phyloP scores from a whole-genome alignment of 2,329 filamentous ascomycete genomes.

The Epichloe uncinata region DNA sequence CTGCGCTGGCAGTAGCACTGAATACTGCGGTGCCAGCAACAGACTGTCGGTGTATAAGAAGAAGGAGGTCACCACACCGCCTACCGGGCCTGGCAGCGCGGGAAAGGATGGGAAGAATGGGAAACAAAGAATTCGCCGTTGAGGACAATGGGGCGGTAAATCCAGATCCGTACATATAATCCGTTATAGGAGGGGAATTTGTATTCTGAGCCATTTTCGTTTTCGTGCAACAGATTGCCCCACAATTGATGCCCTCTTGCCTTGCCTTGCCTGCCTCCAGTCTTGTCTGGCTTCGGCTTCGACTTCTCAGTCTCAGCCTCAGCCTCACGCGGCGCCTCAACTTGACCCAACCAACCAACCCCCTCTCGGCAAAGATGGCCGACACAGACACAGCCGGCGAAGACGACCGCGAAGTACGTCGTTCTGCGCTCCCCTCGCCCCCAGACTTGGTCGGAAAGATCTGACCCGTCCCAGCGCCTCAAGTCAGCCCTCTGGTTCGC shows the following conservation, averaged over 20 bases:
- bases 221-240: no score
- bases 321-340: background rate
- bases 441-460: background rate
- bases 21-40: constrained; percentile 28
- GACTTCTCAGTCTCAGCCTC: background rate
- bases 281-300: background rate
- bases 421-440: background rate
- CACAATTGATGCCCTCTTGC: no score
- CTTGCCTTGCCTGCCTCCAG: background rate
- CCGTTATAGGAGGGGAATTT: background rate
- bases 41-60: constrained; percentile 24
- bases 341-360: background rate
- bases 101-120: background rate
- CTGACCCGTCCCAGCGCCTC: constrained; percentile 45
- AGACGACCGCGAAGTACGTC: constrained; percentile 23
- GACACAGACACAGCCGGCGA: constrained; percentile 18
- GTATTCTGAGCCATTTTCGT: no score
- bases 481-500: constrained; percentile 78
- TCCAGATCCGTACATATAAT: background rate
- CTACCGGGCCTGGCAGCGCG: background rate
- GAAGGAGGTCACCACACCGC: constrained; percentile 7
- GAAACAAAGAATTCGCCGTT: background rate
- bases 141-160: background rate
- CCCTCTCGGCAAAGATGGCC: constrained; percentile 15
- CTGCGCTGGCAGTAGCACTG: constrained; percentile 22